Percentiles rank a stretch among this genome's conserved stretches.
Conservation (phyloP, 2,329 filamentous ascomycete genomes). For the Grosmannia huntii region DNA sequence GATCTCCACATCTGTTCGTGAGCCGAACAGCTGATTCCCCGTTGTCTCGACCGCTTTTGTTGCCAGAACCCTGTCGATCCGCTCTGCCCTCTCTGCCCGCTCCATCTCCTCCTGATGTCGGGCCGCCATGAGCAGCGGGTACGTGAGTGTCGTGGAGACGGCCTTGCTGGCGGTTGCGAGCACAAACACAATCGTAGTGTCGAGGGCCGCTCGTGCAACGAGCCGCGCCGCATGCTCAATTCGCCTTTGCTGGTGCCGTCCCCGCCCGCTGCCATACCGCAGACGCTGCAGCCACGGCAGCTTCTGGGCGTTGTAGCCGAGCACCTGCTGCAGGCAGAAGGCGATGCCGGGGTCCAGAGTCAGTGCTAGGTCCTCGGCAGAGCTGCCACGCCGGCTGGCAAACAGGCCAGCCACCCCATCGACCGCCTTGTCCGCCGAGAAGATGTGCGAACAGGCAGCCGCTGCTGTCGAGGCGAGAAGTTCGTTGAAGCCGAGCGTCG, state of each 20-base stretch:
- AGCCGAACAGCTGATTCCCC: not conserved
- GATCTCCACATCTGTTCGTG: too few species aligned
- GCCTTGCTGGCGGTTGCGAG: slow-evolving; percentile 68
- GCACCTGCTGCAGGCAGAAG: slow-evolving; percentile 64
- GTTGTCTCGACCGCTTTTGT: not conserved
- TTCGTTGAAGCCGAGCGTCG: slow-evolving; percentile 20
- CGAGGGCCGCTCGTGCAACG: slow-evolving; percentile 21
- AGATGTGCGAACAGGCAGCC: slow-evolving; percentile 35
- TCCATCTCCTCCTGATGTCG: not conserved
- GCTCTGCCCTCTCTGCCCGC: slow-evolving; percentile 18
- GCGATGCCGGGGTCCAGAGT: slow-evolving; percentile 81
- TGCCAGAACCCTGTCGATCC: slow-evolving; percentile 8
- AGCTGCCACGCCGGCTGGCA: slow-evolving; percentile 69
- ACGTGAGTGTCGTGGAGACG: slow-evolving; percentile 62
- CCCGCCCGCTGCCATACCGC: not conserved
- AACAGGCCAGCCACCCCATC: slow-evolving; percentile 53
- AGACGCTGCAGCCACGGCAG: not conserved
- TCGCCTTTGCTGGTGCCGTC: slow-evolving; percentile 16
- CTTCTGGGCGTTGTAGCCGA: slow-evolving; percentile 13
- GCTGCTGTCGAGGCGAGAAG: slow-evolving; percentile 22
- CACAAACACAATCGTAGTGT: slow-evolving; percentile 25
- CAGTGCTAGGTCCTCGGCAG: slow-evolving; percentile 64
- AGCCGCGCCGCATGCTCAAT: slow-evolving; percentile 8
- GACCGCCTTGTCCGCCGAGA: slow-evolving; percentile 21
- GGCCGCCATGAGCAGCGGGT: slow-evolving; percentile 59